Conservation (phyloP, 1,284 basidiomycete species). For the Rhodotorula sp. region DNA sequence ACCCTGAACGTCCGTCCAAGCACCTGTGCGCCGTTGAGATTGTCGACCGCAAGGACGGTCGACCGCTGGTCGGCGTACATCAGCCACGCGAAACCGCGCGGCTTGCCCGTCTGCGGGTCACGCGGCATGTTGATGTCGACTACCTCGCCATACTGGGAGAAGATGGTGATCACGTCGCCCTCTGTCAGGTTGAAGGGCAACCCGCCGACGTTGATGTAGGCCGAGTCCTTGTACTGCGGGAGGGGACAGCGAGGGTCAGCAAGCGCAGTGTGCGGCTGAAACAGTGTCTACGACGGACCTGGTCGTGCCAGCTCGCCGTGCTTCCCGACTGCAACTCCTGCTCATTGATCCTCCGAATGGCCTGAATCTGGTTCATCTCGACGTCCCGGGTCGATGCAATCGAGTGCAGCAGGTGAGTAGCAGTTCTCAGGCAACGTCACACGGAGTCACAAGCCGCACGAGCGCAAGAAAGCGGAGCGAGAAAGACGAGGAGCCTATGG, state of each 20-base stretch:
- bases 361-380: conserved; percentile 54
- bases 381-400: no score
- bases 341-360: conserved; percentile 91
- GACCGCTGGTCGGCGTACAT: conserved; percentile 99
- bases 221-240: conserved; percentile 65
- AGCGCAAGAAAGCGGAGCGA: not conserved
- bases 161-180: conserved; percentile 95
- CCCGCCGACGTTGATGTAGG: conserved; percentile 90
- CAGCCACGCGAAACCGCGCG: conserved; percentile 88
- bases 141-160: conserved; percentile 97
- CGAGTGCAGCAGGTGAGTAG: not conserved
- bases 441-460: not conserved
- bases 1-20: conserved; percentile 58
- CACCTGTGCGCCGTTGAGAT: conserved; percentile 90
- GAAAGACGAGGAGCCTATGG: not conserved
- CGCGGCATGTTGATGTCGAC: conserved; percentile 92
- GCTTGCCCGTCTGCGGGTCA: conserved; percentile 83
- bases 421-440: not conserved
- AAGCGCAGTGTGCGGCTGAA: not conserved
- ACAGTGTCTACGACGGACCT: conserved; percentile 11
- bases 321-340: conserved; percentile 81
- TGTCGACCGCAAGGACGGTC: conserved; percentile 95
- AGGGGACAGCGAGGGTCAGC: not conserved
- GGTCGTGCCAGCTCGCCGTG: conserved; percentile 84
- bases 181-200: conserved; percentile 84